Evolutionary conservation across 2,329 filamentous ascomycete genomes (phyloP), one percentile per base, ranked within the genome.

Genomic region (Aureobasidium musti): DNA sequence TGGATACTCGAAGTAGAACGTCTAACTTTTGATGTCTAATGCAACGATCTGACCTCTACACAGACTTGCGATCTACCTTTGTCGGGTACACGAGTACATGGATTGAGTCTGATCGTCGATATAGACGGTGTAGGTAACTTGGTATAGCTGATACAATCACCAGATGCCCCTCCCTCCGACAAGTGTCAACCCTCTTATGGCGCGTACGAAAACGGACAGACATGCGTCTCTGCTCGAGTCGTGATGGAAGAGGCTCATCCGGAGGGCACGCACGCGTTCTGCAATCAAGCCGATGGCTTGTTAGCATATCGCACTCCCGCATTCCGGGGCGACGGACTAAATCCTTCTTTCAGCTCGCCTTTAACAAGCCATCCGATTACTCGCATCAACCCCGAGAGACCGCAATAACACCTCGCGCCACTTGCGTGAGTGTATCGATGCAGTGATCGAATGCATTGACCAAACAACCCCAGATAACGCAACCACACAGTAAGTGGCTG

Each of bases 331-430:
- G 23, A 5, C 39, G 39, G 17, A 39, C 41, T 33, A 33, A 35
- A 60, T 47, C 41, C 45, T 50, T 50, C 45, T 63, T 63, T 63
- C 59, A 63, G 59, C 59, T 63, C 59, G 47, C 59, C 28, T 30
- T 14, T 2, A 13, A 28, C 30, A 63, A 63, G 59, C 59, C 59
- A 60, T 47, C 19, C 26, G 30, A 37, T 50, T n/a, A n/a, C 30
- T 53, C 19, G 50, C 59, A 49, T 10, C 7, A n/a, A 14, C 1
- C 5, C 13, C 13, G 3, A 49, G 21, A 11, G 21, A 39, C 28
- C 21, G 13, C n/a, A 35, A 19, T 8, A 7, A 37, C 5, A 50
- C 39, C 13, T n/a, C 45, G 30, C 59, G 59, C 30, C 45, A 49
- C 45, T 37, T 63, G 45, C 59, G 59, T 63, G 30, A 17, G 59